Evolutionary conservation across 2,329 filamentous ascomycete genomes (phyloP).

Genomic region (Tolypocladium sp.): DNA sequence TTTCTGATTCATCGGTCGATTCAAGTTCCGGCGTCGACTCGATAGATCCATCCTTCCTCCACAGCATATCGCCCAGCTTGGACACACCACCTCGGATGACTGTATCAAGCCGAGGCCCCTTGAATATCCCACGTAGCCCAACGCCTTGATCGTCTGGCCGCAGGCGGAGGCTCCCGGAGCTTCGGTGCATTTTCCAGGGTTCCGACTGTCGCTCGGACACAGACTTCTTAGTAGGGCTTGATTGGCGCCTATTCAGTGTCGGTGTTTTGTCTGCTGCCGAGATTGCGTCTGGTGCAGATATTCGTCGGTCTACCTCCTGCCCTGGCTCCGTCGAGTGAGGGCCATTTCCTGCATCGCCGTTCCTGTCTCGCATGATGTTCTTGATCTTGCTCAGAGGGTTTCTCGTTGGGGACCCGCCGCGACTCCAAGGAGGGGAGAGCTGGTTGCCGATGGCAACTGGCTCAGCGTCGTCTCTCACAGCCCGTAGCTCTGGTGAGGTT

Average conservation of each 20-base stretch:
- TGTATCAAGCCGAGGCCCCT: slow-evolving; percentile 64
- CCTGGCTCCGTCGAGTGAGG: slow-evolving; percentile 22
- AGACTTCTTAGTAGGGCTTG: slow-evolving; percentile 23
- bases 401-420: slow-evolving; percentile 53
- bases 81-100: slow-evolving; percentile 54
- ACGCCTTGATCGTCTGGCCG: slow-evolving; percentile 21
- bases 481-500: slow-evolving; percentile 42
- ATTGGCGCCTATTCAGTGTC: slow-evolving; percentile 4
- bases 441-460: slow-evolving; percentile 54
- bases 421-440: slow-evolving; percentile 53
- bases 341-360: slow-evolving; percentile 29
- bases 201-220: slow-evolving; percentile 12
- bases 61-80: slow-evolving; percentile 47
- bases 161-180: slow-evolving; percentile 38
- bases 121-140: slow-evolving; percentile 59
- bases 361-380: slow-evolving; percentile 46
- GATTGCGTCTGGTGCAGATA: slow-evolving; percentile 16
- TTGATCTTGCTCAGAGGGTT: slow-evolving; percentile 49
- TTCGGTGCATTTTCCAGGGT: slow-evolving; percentile 28
- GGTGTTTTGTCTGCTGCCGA: slow-evolving; percentile 13
- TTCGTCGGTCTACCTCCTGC: slow-evolving; percentile 19
- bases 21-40: slow-evolving; percentile 27
- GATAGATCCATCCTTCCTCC: slow-evolving; percentile 38
- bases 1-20: slow-evolving; percentile 41
- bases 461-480: slow-evolving; percentile 37